Base-by-base conservation (phyloP, 2,329 filamentous ascomycete genomes). In the Acrocalymma vagum region DNA sequence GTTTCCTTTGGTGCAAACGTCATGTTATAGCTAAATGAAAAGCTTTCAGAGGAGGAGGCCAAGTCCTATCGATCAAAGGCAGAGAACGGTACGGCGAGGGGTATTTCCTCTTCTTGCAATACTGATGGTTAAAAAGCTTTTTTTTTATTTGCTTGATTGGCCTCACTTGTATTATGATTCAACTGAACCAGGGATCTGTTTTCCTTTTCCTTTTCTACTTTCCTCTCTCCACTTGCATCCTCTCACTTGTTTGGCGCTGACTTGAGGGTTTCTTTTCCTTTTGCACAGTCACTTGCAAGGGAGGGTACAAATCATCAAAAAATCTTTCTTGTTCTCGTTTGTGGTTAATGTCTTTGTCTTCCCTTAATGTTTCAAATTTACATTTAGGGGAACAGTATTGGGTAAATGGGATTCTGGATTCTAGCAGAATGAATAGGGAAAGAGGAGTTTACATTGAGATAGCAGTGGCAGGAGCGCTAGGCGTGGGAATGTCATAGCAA, bases 81-180 rank as follows among this genome's bases (percentile, higher is more conserved):
- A 29, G 31, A 38, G 44, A n/a, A 42, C 44, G 32, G 48, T 60
- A 51, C 47, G 55, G 58, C 58, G 51, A 58, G 46, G 45, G 56
- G 55, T 46, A 33, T 44, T 43, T 47, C 37, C 48, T 49, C 51
- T 52, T 54, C 48, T 43, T 29, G 26, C 30, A 31, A 39, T 38
- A 44, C n/a, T n/a, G n/a, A n/a, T n/a, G n/a, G n/a, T n/a, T n/a
- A n/a, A n/a, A n/a, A n/a, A n/a, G n/a, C 25, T 21, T 42, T 37
- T 29, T 20, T 21, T 42, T 53, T 55, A 51, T 54, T 41, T 45
- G 52, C 49, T 50, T 58, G 42, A 39, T 50, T 53, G 38, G 54
- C 44, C 58, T 53, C 48, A 51, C 54, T 60, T 65, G 62, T 65
- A 65, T 61, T 62, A 65, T 63, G 62, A 63, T 51, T 29, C n/a